phyloP scores from a whole-genome alignment of 306 rosid species.

The Ormosia emarginata region DNA sequence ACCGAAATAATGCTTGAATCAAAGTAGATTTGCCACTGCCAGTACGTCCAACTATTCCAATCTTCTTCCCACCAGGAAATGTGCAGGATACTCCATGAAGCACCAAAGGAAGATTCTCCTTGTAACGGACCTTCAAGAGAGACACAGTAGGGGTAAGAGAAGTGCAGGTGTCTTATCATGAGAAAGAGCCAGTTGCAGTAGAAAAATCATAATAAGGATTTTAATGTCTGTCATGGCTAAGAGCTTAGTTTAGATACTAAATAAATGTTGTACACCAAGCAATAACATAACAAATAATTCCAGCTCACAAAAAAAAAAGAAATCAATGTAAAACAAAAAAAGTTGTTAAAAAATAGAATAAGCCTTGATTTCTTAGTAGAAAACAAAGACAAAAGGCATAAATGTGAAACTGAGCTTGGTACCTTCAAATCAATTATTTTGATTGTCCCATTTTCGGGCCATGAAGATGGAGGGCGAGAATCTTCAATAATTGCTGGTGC shows the following conservation, averaged over 20 bases:
- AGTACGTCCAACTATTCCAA: conserved; percentile 97
- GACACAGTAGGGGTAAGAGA: background rate
- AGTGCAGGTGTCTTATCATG: background rate
- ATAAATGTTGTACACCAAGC: background rate
- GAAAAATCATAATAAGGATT: background rate
- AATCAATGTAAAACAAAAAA: background rate
- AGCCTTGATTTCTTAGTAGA: background rate
- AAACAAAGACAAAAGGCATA: background rate
- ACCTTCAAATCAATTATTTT: conserved; percentile 77
- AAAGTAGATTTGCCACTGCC: conserved; percentile 98
- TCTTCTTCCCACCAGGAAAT: conserved; percentile 91
- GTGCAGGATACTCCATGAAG: conserved; percentile 80
- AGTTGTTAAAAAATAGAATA: background rate
- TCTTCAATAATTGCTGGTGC: conserved; percentile 79
- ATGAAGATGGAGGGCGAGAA: conserved; percentile 70
- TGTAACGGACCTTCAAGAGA: conserved; percentile 78
- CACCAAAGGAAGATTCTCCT: conserved; percentile 92
- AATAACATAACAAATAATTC: background rate
- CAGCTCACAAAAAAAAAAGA: background rate
- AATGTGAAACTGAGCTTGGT: conserved; percentile 11
- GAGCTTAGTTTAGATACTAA: background rate
- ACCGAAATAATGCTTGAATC: conserved; percentile 92
- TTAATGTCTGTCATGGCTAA: background rate
- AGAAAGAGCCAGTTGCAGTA: background rate
- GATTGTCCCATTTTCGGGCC: conserved; percentile 90